Base-by-base conservation (phyloP, 2,329 filamentous ascomycete species). In the Apiospora kogelbergensis region DNA sequence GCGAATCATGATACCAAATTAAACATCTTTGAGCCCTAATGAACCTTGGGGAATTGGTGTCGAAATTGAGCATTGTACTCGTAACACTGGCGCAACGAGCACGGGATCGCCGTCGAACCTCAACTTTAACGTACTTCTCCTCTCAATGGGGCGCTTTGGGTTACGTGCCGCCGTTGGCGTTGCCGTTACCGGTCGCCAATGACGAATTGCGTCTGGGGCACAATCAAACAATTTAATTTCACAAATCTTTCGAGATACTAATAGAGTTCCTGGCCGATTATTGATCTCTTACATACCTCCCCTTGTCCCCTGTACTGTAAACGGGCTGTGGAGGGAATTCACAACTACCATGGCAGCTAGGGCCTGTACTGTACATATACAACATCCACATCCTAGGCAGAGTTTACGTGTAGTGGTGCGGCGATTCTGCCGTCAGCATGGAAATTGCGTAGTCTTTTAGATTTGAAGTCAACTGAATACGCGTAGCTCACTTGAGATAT, bases 41-140 rank as follows among this genome's bases (percentile, higher is more conserved):
- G 53, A 60, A 60, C 53, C 30, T 60, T 60, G 26, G 26, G 24
- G 48, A 30, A 30, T 37, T 60, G 53, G 26, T 60, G 30, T 60
- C 53, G 30, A 60, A 60, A 60, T 60, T 33, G 53, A n/a, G 26
- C 26, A 37, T 60, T 60, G 53, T 60, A 60, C 53, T 60, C 53
- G 53, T 60, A 60, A 60, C 53, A 60, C 53, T 37, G 53, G 53
- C 53, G 53, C 53, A 60, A 60, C 53, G 37, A 30, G 11, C 9
- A 37, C 53, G 53, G 53, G 10, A 30, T 17, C 30, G 53, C 53
- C 53, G 53, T 60, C 53, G 30, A 60, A 60, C 53, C 53, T 60
- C 53, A 37, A 60, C 30, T 60, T 22, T 60, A 60, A 60, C 9
- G 26, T 37, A 37, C 26, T 13, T 33, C 3, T 33, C 3, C 33